phyloP scores from a whole-genome alignment of 805 yeast species.

The Yamadazyma paraphyllophila region DNA sequence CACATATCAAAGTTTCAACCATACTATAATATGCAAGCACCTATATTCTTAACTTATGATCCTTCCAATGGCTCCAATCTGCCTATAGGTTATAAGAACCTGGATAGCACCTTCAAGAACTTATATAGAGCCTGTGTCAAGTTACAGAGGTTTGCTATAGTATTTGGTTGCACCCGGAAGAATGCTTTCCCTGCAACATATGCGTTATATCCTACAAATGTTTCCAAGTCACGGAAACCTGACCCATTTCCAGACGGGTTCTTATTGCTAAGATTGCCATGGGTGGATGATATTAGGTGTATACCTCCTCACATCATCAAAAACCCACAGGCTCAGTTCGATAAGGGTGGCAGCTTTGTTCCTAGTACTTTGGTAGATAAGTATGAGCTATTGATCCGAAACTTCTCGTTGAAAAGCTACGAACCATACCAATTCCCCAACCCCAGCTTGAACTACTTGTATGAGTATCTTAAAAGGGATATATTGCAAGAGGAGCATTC shows the following conservation, averaged over 20 bases:
- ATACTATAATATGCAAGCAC: slow-evolving; percentile 50
- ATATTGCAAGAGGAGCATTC: slow-evolving; percentile 48
- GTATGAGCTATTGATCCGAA: slow-evolving; percentile 29
- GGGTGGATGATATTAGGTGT: slow-evolving; percentile 68
- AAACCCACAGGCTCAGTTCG: slow-evolving; percentile 18
- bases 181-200: slow-evolving; percentile 56
- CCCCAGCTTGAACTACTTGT: slow-evolving; percentile 68
- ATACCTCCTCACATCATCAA: slow-evolving; percentile 46
- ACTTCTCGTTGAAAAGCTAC: slow-evolving; percentile 47
- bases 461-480: slow-evolving; percentile 60
- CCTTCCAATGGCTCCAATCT: slow-evolving; percentile 32
- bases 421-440: slow-evolving; percentile 58
- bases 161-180: slow-evolving; percentile 65
- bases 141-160: slow-evolving; percentile 56
- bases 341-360: slow-evolving; percentile 11
- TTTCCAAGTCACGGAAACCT: slow-evolving; percentile 18
- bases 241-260: slow-evolving; percentile 63
- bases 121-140: slow-evolving; percentile 59
- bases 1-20: slow-evolving; percentile 44
- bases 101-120: slow-evolving; percentile 64
- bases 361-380: slow-evolving; percentile 15
- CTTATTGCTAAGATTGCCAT: slow-evolving; percentile 66
- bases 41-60: slow-evolving; percentile 69
- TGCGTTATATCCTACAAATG: slow-evolving; percentile 56
- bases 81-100: slow-evolving; percentile 52